Evolutionary conservation across 306 rosid species (phyloP).

Genomic region (Cyamopsis tetragonoloba): DNA sequence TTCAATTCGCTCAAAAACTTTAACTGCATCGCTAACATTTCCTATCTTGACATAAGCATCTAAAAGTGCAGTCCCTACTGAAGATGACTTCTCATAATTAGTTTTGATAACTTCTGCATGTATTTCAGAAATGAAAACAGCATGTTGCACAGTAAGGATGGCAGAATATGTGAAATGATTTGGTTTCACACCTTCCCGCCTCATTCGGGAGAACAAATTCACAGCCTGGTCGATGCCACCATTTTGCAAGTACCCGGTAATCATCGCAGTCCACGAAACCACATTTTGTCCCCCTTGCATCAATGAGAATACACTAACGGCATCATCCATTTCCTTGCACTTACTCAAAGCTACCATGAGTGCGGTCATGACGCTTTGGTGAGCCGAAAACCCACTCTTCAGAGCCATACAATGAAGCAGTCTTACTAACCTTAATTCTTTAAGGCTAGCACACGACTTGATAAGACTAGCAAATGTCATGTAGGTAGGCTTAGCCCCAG

Average conservation of each 20-base stretch:
- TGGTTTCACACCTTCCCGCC: constrained; percentile 58
- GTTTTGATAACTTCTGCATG: constrained; percentile 78
- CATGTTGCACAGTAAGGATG: constrained; percentile 61
- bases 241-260: constrained; percentile 69
- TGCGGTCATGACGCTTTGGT: constrained; percentile 50
- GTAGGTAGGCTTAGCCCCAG: constrained; percentile 51
- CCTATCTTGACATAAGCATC: constrained; percentile 68
- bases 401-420: constrained; percentile 59
- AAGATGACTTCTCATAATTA: constrained; percentile 60
- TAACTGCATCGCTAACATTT: constrained; percentile 45
- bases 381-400: constrained; percentile 52
- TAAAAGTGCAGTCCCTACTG: constrained; percentile 80
- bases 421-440: constrained; percentile 47
- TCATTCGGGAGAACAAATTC: constrained; percentile 63
- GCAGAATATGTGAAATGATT: constrained; percentile 84
- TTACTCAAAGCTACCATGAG: constrained; percentile 69
- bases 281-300: constrained; percentile 45
- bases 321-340: constrained; percentile 61
- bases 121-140: constrained; percentile 44
- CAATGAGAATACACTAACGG: constrained; percentile 49
- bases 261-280: constrained; percentile 92
- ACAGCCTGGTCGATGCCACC: constrained; percentile 51
- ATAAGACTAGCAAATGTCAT: constrained; percentile 49
- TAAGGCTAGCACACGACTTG: constrained; percentile 58
- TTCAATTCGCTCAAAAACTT: constrained; percentile 60